Base-by-base conservation (phyloP, 1,139 yeast species). In the Diutina sp. region DNA sequence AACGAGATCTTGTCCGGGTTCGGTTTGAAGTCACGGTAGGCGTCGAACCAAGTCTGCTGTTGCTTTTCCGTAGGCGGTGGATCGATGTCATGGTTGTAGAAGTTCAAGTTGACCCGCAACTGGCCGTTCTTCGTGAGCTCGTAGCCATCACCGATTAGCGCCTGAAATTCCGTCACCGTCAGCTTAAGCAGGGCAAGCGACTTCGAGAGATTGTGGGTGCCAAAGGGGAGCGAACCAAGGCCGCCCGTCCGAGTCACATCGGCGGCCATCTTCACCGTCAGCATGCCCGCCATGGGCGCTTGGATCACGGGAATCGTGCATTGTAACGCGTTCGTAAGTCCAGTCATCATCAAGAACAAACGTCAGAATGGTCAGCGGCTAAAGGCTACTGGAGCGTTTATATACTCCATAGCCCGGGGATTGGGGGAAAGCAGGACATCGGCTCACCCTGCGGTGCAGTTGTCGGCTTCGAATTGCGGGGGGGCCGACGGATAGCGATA, bases 231-330 rank as follows among this genome's bases (percentile, higher is more conserved):
- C 1, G 82, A 73, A 0, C 82, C 83, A 25, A 79, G 57, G 1
- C 74, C 82, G 0, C 83, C 83, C 21, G 60, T 58, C 4, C 64
- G 64, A 1, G 72, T 65, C 1, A 77, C 72, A 1, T 65, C 66
- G 1, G 76, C 69, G 0, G 81, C 79, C 58, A 79, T 62, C 41
- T 66, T 66, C 1, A 71, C 66, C 0, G 80, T 77, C 29, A 76
- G 68, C 1, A 78, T 70, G 0, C 83, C 83, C 0, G 83, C 82
- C 83, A 79, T 79, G 38, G 83, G 83, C 1, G 83, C 72, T 61
- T 78, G 82, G 45, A 79, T 65, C 2, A 79, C 66, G 1, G 83
- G 83, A 41, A 65, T 61, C 30, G 32, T 32, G 28, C 35, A 18
- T 4, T 9, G 41, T 8, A 50, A 29, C 9, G 18, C 8, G 9